phyloP scores from a whole-genome alignment of 2,329 filamentous ascomycete genomes.

The Colletotrichum magnum region DNA sequence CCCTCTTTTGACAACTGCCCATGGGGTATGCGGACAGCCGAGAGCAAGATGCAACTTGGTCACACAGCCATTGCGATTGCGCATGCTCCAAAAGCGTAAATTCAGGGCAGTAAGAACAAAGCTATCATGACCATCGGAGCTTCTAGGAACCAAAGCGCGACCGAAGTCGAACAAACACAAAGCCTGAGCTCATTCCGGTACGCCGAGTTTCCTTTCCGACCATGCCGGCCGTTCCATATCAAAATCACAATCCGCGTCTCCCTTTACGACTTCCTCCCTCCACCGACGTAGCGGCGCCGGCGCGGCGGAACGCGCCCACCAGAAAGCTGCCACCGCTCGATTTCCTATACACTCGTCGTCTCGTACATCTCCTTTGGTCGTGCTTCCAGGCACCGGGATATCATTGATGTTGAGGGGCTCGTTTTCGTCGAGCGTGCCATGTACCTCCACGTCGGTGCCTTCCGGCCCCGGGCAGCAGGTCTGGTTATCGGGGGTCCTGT shows the following conservation, averaged over 20 bases:
- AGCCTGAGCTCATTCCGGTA: conserved; percentile 40
- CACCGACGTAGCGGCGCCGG: conserved; percentile 13
- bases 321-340: conserved; percentile 5
- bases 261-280: conserved; percentile 3
- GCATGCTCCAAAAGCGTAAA: conserved; percentile 18
- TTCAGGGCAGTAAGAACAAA: conserved; percentile 25
- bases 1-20: no score
- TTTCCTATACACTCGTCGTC: conserved; percentile 31
- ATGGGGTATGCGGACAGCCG: no score
- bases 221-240: conserved; percentile 39
- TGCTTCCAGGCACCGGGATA: conserved; percentile 39
- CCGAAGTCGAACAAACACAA: conserved; percentile 33
- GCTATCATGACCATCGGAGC: conserved; percentile 35
- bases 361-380: conserved; percentile 22
- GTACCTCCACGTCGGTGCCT: background rate
- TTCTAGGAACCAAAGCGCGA: conserved; percentile 39
- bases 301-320: background rate
- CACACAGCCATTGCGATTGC: no score
- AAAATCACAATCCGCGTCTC: conserved; percentile 21
- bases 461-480: background rate
- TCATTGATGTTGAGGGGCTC: conserved; percentile 29
- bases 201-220: conserved; percentile 40
- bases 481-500: background rate
- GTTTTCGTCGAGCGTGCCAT: conserved; percentile 10
- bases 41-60: no score